Evolutionary conservation across 2,329 filamentous ascomycete species (phyloP).

Genomic region (Falciphora oryzae): DNA sequence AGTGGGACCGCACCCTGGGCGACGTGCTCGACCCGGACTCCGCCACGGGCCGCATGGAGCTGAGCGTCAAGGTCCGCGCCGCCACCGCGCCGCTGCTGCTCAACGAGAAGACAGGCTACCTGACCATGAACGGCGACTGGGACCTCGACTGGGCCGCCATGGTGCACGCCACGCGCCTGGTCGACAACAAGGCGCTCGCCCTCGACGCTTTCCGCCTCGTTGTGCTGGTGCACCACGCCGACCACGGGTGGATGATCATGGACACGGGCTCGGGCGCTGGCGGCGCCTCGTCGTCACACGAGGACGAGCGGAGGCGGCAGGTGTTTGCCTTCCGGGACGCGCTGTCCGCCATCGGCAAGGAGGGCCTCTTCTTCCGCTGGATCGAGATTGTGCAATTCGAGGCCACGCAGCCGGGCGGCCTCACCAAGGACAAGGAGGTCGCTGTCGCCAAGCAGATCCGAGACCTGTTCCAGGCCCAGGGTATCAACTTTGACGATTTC

Average conservation of each 20-base stretch:
- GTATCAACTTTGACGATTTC: slow-evolving; percentile 76
- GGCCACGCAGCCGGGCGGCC: slow-evolving; percentile 70
- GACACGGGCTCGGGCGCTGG: slow-evolving; percentile 42
- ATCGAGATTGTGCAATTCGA: slow-evolving; percentile 90
- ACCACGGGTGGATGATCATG: slow-evolving; percentile 67
- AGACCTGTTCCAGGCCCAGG: slow-evolving; percentile 66
- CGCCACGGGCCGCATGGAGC: slow-evolving; percentile 41
- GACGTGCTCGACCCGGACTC: slow-evolving; percentile 45
- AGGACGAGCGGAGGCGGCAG: slow-evolving; percentile 63
- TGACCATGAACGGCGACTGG: slow-evolving; percentile 80
- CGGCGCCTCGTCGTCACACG: slow-evolving; percentile 26
- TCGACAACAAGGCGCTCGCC: slow-evolving; percentile 54
- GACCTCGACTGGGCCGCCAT: slow-evolving; percentile 82
- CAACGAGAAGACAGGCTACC: slow-evolving; percentile 76
- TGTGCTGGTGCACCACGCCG: slow-evolving; percentile 62
- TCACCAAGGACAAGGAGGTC: slow-evolving; percentile 67
- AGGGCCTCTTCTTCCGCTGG: slow-evolving; percentile 86
- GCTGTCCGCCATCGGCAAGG: slow-evolving; percentile 71
- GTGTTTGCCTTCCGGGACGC: slow-evolving; percentile 76
- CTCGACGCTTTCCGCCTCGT: slow-evolving; percentile 66
- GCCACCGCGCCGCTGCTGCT: slow-evolving; percentile 65
- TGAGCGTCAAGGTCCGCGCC: slow-evolving; percentile 56
- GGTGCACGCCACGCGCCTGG: slow-evolving; percentile 64
- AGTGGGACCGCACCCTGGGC: slow-evolving; percentile 52
- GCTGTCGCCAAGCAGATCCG: slow-evolving; percentile 68